phyloP scores from a whole-genome alignment of 2,329 filamentous ascomycete species.

The Aspergillus sp. region DNA sequence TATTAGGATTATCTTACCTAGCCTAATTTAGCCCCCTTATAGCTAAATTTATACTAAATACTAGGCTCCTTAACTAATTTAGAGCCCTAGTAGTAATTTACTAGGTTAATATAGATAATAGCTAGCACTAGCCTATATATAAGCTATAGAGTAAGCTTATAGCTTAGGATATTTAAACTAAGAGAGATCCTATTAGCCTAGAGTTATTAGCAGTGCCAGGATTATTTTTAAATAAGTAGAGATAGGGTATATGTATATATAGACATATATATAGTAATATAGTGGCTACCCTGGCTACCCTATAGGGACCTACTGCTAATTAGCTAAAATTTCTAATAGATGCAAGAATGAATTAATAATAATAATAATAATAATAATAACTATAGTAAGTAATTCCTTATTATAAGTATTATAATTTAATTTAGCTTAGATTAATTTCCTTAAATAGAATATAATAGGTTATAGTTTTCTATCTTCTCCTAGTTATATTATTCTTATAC shows the following conservation, averaged over 20 bases:
- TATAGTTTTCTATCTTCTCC: too few species aligned
- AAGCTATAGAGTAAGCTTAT: too few species aligned
- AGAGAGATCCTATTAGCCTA: background rate
- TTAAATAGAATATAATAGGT: too few species aligned
- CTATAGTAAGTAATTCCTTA: too few species aligned
- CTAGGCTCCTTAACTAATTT: background rate
- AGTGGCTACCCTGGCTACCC: background rate
- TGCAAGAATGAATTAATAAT: constrained; percentile 1
- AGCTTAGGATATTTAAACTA: too few species aligned
- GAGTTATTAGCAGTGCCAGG: background rate
- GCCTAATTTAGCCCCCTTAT: background rate
- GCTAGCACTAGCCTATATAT: background rate
- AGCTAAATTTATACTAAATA: background rate
- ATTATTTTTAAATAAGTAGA: background rate
- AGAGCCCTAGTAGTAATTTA: background rate
- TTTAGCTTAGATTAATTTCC: too few species aligned
- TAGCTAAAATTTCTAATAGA: background rate
- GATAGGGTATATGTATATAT: background rate
- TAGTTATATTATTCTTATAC: too few species aligned
- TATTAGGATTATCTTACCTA: background rate
- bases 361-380: constrained; percentile 1
- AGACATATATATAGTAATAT: background rate
- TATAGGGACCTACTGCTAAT: background rate
- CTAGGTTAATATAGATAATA: background rate
- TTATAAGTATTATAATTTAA: too few species aligned